phyloP scores from a whole-genome alignment of 768 basidiomycete genomes.

The Sistotremastrum niveocremeum region DNA sequence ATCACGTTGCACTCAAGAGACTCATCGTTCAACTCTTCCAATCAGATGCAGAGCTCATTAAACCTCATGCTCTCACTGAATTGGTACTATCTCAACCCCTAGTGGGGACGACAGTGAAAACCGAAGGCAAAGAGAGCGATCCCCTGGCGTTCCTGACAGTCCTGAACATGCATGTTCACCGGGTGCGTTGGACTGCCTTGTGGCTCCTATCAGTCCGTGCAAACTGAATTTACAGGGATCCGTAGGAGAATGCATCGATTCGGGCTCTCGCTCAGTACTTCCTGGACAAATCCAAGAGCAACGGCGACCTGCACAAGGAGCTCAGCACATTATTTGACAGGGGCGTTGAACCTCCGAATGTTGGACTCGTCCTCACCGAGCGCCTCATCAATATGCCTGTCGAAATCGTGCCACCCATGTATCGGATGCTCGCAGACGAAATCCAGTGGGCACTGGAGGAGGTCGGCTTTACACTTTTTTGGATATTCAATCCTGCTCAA shows the following conservation, averaged over 20 bases:
- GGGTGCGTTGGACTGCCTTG: slow-evolving; percentile 24
- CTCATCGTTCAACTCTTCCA: slow-evolving; percentile 58
- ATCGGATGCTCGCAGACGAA: slow-evolving; percentile 76
- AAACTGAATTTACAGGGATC: background rate
- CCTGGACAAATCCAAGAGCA: slow-evolving; percentile 40
- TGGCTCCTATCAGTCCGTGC: background rate
- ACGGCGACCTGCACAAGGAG: slow-evolving; percentile 35
- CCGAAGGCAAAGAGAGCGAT: slow-evolving; percentile 80
- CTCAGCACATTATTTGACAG: slow-evolving; percentile 42
- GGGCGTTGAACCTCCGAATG: slow-evolving; percentile 23
- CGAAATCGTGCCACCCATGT: slow-evolving; percentile 86
- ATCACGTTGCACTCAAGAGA: slow-evolving; percentile 78
- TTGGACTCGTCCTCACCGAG: slow-evolving; percentile 80
- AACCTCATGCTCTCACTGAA: slow-evolving; percentile 64
- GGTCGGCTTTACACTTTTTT: slow-evolving; percentile 25
- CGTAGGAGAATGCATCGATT: slow-evolving; percentile 60
- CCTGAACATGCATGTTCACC: slow-evolving; percentile 60
- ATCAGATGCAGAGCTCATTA: slow-evolving; percentile 57
- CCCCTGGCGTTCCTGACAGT: slow-evolving; percentile 82
- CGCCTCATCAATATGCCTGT: slow-evolving; percentile 92
- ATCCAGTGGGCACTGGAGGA: slow-evolving; percentile 57
- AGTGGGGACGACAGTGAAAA: slow-evolving; percentile 86
- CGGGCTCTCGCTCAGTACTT: slow-evolving; percentile 59
- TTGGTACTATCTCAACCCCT: slow-evolving; percentile 60
- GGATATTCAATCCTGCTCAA: background rate